Percentiles rank a stretch among this genome's conserved stretches.
phyloP scores from a whole-genome alignment of 2,329 filamentous ascomycete genomes.

The Hypocreales sp. region DNA sequence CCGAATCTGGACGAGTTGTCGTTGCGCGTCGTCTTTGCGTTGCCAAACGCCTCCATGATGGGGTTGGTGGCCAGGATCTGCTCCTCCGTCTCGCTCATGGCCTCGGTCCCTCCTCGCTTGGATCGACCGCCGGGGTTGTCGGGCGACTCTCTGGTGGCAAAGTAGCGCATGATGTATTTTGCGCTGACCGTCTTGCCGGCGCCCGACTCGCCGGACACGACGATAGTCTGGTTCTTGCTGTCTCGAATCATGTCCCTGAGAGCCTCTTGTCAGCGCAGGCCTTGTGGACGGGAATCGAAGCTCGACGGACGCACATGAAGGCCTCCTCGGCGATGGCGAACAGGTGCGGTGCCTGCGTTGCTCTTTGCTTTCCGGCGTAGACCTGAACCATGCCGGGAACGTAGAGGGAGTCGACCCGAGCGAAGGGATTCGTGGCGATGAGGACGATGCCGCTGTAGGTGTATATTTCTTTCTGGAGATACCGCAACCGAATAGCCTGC shows the following conservation, averaged over 20 bases:
- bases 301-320: conserved; percentile 56
- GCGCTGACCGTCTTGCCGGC: conserved; percentile 98
- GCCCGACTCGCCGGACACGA: conserved; percentile 98
- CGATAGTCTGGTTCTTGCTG: conserved; percentile 90
- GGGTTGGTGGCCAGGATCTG: conserved; percentile 96
- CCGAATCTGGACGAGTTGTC: conserved; percentile 98
- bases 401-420: conserved; percentile 92
- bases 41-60: conserved; percentile 99
- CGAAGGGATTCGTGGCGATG: conserved; percentile 97
- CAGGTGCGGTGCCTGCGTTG: conserved; percentile 91
- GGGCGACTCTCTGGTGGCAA: conserved; percentile 89
- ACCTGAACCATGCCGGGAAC: conserved; percentile 99
- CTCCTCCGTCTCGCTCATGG: conserved; percentile 97
- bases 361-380: conserved; percentile 91
- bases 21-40: conserved; percentile 98
- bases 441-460: conserved; percentile 98
- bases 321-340: conserved; percentile 98
- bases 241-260: conserved; percentile 89
- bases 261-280: not conserved
- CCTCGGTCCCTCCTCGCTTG: conserved; percentile 58
- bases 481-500: conserved; percentile 93
- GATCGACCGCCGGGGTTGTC: conserved; percentile 66
- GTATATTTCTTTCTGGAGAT: conserved; percentile 98
- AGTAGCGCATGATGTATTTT: conserved; percentile 99
- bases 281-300: not conserved